Evolutionary conservation across 108 stramenopile genomes (phyloP), one percentile per base, ranked within the genome.

Genomic region (Fistulifera solaris): DNA sequence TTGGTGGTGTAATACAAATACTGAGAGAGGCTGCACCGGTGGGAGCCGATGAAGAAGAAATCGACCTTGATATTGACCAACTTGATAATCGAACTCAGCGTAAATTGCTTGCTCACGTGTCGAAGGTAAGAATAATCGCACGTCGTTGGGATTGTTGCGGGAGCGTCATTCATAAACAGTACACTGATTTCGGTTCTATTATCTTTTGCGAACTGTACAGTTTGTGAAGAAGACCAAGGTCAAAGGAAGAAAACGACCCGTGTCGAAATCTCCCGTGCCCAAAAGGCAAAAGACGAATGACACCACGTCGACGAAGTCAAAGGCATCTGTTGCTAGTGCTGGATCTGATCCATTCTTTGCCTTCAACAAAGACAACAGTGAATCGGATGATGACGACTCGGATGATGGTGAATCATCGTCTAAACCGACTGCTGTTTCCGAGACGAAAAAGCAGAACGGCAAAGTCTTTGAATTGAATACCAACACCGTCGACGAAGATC

Each of bases 41-140:
- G 19, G 71, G 70, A 46, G 83, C 71, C 13, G 86, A 92, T 46
- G 89, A 84, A 56, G 89, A 87, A 27, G 77, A 80, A 54, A 92
- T 92, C 45, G 89, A 92, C 62, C 69, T 92, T n/a, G 89, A 87
- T 40, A 81, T 87, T 58, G 89, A 92, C 52, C 70, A 71, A 41
- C 80, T 92, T 38, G 81, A 85, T 52, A 76, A 71, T 14, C 58
- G 21, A 23, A 87, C 89, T 4, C 89, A 87, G 63, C 69, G 86
- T 24, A 87, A 81, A 65, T 74, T 92, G 27, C 72, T 76, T 54
- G 65, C 71, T 24, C 82, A 77, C 50, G 81, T 92, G 26, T 70
- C 60, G 41, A 83, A 92, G 89, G 89, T 92, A 76, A 83, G 89
- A 61, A 65, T 48, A 7, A 5, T 40, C n/a, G n/a, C n/a, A n/a